Evolutionary conservation across 371 early-diverging fungal genomes (phyloP).

Genomic region (Mortierella sp.): DNA sequence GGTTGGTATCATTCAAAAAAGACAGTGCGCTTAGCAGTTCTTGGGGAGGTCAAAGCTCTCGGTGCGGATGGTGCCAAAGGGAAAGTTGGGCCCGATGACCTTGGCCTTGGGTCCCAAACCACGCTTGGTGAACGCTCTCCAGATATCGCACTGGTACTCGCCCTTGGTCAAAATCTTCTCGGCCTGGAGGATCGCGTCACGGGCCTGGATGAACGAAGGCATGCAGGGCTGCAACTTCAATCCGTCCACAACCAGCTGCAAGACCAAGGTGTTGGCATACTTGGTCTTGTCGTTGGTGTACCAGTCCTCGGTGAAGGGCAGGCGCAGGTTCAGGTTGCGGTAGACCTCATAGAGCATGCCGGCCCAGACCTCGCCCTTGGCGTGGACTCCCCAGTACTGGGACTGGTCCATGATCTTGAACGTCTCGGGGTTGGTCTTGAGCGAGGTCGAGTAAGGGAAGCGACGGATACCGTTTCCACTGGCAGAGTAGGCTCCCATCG

Average conservation of each 20-base stretch:
- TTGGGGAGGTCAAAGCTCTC: conserved; percentile 74
- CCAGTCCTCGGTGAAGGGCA: conserved; percentile 78
- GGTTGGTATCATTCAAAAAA: background rate
- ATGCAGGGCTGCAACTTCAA: conserved; percentile 94
- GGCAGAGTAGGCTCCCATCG: conserved; percentile 90
- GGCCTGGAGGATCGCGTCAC: conserved; percentile 94
- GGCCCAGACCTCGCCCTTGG: conserved; percentile 98
- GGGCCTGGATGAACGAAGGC: conserved; percentile 91
- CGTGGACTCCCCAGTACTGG: conserved; percentile 95
- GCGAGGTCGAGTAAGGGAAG: conserved; percentile 89
- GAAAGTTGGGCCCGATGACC: conserved; percentile 69
- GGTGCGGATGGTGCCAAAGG: conserved; percentile 73
- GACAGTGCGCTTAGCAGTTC: conserved; percentile 41
- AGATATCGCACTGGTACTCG: conserved; percentile 86
- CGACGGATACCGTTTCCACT: conserved; percentile 89
- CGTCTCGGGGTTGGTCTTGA: conserved; percentile 89
- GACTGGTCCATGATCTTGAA: conserved; percentile 84
- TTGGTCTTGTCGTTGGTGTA: conserved; percentile 48
- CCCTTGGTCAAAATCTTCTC: conserved; percentile 85
- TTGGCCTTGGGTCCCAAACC: conserved; percentile 87
- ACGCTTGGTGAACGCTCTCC: conserved; percentile 93
- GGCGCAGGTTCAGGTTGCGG: conserved; percentile 81
- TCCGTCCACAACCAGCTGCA: conserved; percentile 93
- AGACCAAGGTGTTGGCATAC: conserved; percentile 88
- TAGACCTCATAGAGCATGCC: conserved; percentile 92